These are phyloP conservation scores for Copromyces sp. DNA, from an alignment of 495 filamentous ascomycete genomes.

Conservation along the genomic window DNA sequence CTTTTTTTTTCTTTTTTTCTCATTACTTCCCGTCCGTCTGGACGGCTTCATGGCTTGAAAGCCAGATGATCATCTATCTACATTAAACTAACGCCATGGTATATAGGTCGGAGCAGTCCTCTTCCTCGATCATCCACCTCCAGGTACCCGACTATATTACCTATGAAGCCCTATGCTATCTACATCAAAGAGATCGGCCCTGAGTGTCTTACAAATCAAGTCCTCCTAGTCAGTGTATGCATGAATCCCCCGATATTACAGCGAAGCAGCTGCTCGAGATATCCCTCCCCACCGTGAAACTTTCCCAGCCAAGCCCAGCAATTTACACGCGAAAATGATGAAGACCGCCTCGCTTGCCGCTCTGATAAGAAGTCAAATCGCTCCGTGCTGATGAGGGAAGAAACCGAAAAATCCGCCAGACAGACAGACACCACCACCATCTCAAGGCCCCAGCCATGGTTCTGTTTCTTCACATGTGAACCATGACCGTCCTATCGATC, in stretches of 20 bases:
- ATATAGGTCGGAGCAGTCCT: background rate
- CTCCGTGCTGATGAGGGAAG: background rate
- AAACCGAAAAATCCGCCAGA: background rate
- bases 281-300: background rate
- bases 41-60: background rate
- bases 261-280: background rate
- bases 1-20: no score
- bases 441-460: background rate
- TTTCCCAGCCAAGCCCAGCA: background rate
- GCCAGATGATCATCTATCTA: background rate
- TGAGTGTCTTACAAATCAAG: background rate
- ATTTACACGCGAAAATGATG: background rate
- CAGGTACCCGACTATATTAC: background rate
- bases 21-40: background rate
- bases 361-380: background rate
- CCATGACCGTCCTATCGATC: conserved; percentile 60
- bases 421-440: background rate
- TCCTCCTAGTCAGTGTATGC: background rate
- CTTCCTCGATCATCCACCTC: background rate
- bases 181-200: background rate
- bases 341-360: background rate
- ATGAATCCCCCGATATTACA: background rate
- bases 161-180: background rate
- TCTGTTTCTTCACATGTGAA: conserved; percentile 40
- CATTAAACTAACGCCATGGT: background rate